Base-by-base conservation (phyloP, 768 basidiomycete species). In the Suillus hirtellus region DNA sequence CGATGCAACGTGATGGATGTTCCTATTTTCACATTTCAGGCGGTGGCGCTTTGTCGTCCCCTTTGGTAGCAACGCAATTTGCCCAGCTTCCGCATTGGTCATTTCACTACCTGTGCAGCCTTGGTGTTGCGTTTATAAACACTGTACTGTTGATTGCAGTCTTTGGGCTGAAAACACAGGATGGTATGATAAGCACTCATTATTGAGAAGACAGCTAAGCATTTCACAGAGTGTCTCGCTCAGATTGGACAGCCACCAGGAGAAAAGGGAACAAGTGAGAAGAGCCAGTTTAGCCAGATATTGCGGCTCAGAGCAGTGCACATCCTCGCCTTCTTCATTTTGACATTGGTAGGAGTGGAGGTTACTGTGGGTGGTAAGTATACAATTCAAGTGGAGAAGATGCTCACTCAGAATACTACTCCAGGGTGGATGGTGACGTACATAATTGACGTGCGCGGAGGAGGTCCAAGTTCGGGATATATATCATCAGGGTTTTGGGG, bases 391-490 rank as follows among this genome's bases (percentile, higher is more conserved):
- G 34, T 58, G 21, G 6, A 40, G 19, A 19, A 43, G 6, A 4
- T 35, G 2, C 9, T 14, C 31, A 24, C 59, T 34, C 37, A 35
- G 24, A 21, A 17, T 10, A 7, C 12, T 42, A 10, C 40, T 60
- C 31, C 53, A 85, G 87, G 88, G 8, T 90, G 89, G 89, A 88
- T 88, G 49, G 87, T 88, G 7, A 87, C 88, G 0, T 89, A 80
- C 63, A 76, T 82, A n/a, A 77, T 79, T 56, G 68, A 81, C 21
- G 72, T 77, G 19, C 76, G 81, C 44, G 75, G 74, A 21, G 82
- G 81, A 24, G 81, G 82, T 14, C 60, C 78, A 10, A 77, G 76
- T 11, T 79, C 79, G 17, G 81, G 82, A 38, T 87, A 88, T 67
- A 75, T 77, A 8, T 78, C 80, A 7, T 70, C 82, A 19, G 80